Conservation (phyloP, 2,329 filamentous ascomycete species). For the Colletotrichum sp. region DNA sequence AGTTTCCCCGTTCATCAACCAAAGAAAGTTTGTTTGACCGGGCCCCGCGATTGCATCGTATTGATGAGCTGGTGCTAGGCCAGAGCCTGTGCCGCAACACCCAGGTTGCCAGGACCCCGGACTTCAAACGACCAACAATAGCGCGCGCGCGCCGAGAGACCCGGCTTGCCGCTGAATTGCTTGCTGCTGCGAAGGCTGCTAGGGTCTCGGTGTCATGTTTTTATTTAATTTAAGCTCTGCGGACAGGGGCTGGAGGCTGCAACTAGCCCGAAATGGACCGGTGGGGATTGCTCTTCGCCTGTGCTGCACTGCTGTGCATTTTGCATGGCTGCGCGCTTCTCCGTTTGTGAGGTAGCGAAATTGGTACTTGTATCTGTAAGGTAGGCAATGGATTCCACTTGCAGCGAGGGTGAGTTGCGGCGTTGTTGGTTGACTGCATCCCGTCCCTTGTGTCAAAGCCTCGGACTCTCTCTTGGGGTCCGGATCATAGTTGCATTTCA, state of each 20-base stretch:
- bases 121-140: neutral
- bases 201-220: neutral
- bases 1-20: neutral
- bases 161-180: neutral
- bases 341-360: neutral
- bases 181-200: neutral
- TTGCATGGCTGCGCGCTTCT: neutral
- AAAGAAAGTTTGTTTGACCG: neutral
- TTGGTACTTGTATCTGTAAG: neutral
- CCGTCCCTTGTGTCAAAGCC: neutral
- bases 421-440: neutral
- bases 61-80: conserved; percentile 1
- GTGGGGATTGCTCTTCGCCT: neutral
- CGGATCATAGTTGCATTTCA: neutral
- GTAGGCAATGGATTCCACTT: neutral
- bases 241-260: neutral
- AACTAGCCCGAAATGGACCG: neutral
- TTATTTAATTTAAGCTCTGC: conserved; percentile 3
- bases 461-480: neutral
- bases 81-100: neutral
- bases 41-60: conserved; percentile 10
- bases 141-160: neutral
- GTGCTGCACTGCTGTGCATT: neutral
- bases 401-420: neutral
- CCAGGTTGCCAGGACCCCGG: neutral